phyloP scores from a whole-genome alignment of 2,329 filamentous ascomycete species.

The Fusarium humuli region DNA sequence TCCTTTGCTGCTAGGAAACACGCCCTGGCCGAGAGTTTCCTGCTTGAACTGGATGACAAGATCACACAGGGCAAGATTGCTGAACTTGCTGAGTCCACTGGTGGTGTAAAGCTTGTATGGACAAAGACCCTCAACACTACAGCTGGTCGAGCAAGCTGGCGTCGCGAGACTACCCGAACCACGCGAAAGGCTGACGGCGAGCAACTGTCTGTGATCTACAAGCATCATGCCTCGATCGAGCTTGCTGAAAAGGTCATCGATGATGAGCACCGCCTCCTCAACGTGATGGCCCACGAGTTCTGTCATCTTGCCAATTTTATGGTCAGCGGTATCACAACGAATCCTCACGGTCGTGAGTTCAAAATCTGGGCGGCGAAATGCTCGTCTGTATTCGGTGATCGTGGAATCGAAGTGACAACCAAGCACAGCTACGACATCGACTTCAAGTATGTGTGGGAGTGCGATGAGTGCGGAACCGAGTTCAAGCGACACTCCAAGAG shows the following conservation, averaged over 20 bases:
- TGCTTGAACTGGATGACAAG: conserved; percentile 73
- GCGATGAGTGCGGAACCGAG: conserved; percentile 73
- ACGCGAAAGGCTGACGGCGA: conserved; percentile 45
- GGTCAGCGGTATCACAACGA: conserved; percentile 77
- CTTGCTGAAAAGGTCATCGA: conserved; percentile 90
- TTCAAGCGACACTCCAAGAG: conserved; percentile 89
- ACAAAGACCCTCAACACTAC: conserved; percentile 83
- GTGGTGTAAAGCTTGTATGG: conserved; percentile 79
- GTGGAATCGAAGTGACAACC: conserved; percentile 83
- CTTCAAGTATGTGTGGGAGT: conserved; percentile 92
- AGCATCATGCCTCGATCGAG: conserved; percentile 82
- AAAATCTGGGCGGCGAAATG: conserved; percentile 75
- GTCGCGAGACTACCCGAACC: conserved; percentile 65
- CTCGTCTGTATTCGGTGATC: conserved; percentile 66
- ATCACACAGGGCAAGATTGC: conserved; percentile 72
- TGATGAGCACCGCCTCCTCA: conserved; percentile 79
- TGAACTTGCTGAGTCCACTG: conserved; percentile 69
- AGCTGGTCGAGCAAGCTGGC: conserved; percentile 81
- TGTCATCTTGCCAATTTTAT: conserved; percentile 96
- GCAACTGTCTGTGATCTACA: conserved; percentile 50
- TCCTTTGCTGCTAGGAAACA: conserved; percentile 73
- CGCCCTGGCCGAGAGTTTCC: conserved; percentile 70
- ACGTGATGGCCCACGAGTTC: conserved; percentile 96
- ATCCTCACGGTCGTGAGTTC: conserved; percentile 87
- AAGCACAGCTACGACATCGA: conserved; percentile 91